Conservation (phyloP, 2,329 filamentous ascomycete species). For the Colletotrichum sp. region DNA sequence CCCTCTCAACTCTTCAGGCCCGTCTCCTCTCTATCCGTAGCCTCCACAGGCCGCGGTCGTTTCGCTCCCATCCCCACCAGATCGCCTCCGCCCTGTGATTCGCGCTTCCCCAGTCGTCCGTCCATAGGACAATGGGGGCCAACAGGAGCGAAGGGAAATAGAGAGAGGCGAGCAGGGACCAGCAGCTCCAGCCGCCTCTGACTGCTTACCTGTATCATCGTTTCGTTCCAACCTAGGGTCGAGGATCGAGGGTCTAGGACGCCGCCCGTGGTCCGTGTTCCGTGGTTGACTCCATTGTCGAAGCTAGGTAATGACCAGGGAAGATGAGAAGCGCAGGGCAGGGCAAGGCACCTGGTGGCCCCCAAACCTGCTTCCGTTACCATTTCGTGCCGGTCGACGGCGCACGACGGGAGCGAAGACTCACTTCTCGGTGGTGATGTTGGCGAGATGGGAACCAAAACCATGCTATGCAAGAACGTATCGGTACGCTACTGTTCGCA, state of each 20-base stretch:
- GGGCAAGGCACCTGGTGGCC: neutral
- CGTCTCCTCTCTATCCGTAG: neutral
- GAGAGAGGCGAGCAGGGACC: conserved; percentile 4
- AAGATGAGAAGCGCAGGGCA: neutral
- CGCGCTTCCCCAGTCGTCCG: conserved; percentile 18
- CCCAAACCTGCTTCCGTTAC: neutral
- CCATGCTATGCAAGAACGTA: neutral
- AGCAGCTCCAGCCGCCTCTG: conserved; percentile 14
- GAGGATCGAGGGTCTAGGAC: conserved; percentile 10
- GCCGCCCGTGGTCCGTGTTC: conserved; percentile 9
- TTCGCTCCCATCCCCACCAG: conserved; percentile 19
- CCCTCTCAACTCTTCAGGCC: conserved; percentile 6
- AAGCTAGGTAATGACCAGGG: neutral
- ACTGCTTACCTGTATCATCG: conserved; percentile 7
- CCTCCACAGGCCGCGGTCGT: conserved; percentile 18
- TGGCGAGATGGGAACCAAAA: neutral
- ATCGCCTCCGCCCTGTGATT: conserved; percentile 21
- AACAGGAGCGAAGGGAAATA: conserved; percentile 2
- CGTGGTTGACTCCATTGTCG: conserved; percentile 1
- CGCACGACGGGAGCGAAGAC: neutral
- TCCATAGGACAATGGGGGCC: conserved; percentile 8
- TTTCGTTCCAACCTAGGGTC: conserved; percentile 7
- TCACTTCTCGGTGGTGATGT: neutral
- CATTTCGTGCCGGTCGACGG: neutral
- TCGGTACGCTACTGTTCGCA: conserved; percentile 13